Evolutionary conservation across 768 basidiomycete genomes (phyloP).

Genomic region (Lyophyllum semitale): DNA sequence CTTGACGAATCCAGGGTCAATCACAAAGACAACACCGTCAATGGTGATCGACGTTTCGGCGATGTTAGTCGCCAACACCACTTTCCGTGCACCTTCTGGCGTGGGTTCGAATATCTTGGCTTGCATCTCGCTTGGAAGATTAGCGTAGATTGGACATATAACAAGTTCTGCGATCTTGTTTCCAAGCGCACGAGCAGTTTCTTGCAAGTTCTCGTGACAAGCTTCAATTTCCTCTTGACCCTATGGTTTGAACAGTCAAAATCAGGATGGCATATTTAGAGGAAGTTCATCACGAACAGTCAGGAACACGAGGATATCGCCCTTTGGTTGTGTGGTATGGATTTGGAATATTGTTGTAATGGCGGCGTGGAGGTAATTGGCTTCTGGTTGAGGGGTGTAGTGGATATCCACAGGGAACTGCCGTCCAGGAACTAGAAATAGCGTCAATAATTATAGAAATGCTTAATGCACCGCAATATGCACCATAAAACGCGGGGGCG

Average conservation of each 20-base stretch:
- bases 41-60: conserved; percentile 99
- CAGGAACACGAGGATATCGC: conserved; percentile 96
- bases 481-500: conserved; percentile 93
- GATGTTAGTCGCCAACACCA: conserved; percentile 97
- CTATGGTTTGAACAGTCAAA: conserved; percentile 34
- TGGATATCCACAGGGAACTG: conserved; percentile 98
- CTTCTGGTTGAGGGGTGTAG: conserved; percentile 98
- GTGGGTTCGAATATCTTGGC: conserved; percentile 99
- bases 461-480: conserved; percentile 21
- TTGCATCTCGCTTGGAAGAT: conserved; percentile 99
- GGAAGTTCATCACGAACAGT: conserved; percentile 56
- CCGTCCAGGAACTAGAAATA: conserved; percentile 82
- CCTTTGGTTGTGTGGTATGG: conserved; percentile 96
- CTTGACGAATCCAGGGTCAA: conserved; percentile 99
- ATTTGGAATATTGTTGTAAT: conserved; percentile 99
- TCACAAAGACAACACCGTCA: conserved; percentile 98
- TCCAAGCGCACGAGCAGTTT: conserved; percentile 91
- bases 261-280: neutral
- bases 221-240: conserved; percentile 99
- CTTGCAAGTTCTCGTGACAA: conserved; percentile 92
- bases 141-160: conserved; percentile 97
- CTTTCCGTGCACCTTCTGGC: conserved; percentile 93
- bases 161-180: conserved; percentile 96
- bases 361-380: conserved; percentile 97
- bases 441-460: conserved; percentile 1